Conservation (phyloP, 345 rosid species). For the Citrus hindsii region DNA sequence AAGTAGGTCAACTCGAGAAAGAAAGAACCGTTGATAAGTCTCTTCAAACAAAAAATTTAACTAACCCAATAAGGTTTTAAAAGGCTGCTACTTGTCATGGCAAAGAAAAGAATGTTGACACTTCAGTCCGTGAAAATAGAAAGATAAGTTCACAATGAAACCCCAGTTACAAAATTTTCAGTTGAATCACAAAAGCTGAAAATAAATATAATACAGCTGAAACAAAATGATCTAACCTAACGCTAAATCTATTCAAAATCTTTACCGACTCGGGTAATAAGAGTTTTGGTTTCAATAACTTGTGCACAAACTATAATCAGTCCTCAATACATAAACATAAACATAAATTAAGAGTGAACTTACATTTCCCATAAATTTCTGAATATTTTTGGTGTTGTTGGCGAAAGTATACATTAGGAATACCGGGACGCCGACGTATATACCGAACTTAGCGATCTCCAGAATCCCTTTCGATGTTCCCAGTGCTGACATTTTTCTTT, state of each 20-base stretch:
- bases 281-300: not conserved
- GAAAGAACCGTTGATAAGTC: not conserved
- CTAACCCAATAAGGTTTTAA: not conserved
- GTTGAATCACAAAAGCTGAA: not conserved
- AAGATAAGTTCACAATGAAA: not conserved
- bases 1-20: too few species aligned
- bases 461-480: constrained; percentile 76
- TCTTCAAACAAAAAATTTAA: not conserved
- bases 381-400: constrained; percentile 71
- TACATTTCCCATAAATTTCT: constrained; percentile 87
- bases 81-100: not conserved
- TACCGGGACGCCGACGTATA: constrained; percentile 66
- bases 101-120: not conserved
- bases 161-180: not conserved
- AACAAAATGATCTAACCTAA: not conserved
- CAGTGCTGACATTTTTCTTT: constrained; percentile 50
- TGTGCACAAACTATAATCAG: not conserved
- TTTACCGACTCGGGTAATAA: not conserved
- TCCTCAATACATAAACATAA: not conserved
- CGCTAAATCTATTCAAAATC: not conserved
- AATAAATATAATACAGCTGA: too few species aligned
- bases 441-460: constrained; percentile 80
- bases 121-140: not conserved
- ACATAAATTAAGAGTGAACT: not conserved
- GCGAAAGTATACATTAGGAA: constrained; percentile 81